Evolutionary conservation across 148 eudicot species (phyloP), one percentile per base, ranked within the genome.

Genomic region (Rhododendron henanense): DNA sequence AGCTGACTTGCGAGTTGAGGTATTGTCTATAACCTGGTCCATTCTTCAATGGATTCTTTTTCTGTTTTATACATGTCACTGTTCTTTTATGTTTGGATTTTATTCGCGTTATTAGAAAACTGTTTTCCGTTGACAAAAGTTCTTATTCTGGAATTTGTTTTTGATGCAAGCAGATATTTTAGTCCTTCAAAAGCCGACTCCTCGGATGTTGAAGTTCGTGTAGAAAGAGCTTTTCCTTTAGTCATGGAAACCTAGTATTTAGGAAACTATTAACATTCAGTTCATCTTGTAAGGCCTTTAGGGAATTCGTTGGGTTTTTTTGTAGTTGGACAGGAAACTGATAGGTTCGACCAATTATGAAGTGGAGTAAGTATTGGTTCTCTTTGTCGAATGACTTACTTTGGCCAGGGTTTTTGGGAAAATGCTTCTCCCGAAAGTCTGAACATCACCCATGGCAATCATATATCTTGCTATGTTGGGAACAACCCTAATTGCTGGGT

Each of bases 1-100:
- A 88, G 77, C 63, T 71, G 91, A 89, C 37, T n/a, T 78, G 71
- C 83, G 79, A 86, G 79, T 44, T 87, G 83, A 92, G 94, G 93
- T 92, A 88, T 83, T 80, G 44, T n/a, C 59, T 63, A 2, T 75
- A 25, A 19, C 33, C 41, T 39, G 16, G 23, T 83, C 10, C 67
- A 16, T 31, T 50, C 28, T 61, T 47, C 48, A 76, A 39, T 39
- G 33, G 47, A 59, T 84, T 69, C 31, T 73, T 67, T 67, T 25
- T 15, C 14, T 76, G 19, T 65, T 69, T 48, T 28, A 47, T 45
- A 25, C 39, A 8, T 8, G n/a, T 71, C 23, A 28, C n/a, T n/a
- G 50, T 71, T 18, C 14, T 53, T 67, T 50, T 48, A 37, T 50
- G n/a, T 25, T 48, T 28, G 33, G 18, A 10, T 16, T 78, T 75